phyloP scores from a whole-genome alignment of 345 rosid species.

The Pugionium dolabratum region DNA sequence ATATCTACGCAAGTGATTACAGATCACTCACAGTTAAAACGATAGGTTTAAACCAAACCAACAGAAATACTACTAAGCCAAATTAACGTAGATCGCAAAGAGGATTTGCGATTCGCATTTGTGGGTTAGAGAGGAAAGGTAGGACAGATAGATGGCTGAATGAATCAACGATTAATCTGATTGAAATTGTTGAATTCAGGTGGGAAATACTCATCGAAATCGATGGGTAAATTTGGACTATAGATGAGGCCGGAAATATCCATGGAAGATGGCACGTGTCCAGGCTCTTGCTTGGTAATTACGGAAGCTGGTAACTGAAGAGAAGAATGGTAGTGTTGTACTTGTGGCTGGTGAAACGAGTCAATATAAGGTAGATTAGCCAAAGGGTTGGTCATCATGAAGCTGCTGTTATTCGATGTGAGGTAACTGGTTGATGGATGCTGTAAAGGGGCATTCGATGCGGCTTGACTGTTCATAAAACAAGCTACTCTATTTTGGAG shows the following conservation, averaged over 20 bases:
- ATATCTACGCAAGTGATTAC: no score
- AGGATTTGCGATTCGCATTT: background rate
- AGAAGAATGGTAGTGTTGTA: background rate
- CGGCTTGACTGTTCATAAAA: background rate
- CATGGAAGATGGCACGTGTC: background rate
- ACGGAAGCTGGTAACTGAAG: slow-evolving; percentile 4
- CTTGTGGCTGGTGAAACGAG: background rate
- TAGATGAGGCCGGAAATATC: slow-evolving; percentile 7
- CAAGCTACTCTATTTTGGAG: background rate
- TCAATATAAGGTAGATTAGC: background rate
- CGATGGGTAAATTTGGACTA: background rate
- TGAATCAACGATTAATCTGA: background rate
- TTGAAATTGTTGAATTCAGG: background rate
- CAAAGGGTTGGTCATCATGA: slow-evolving; percentile 3
- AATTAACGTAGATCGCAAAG: background rate
- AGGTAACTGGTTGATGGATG: slow-evolving; percentile 7
- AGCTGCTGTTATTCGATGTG: background rate
- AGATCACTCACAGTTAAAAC: no score
- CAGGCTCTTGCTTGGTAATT: slow-evolving; percentile 4
- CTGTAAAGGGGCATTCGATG: background rate
- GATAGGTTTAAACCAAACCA: no score
- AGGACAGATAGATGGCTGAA: slow-evolving; percentile 3
- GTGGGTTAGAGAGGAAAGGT: background rate
- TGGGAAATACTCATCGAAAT: background rate
- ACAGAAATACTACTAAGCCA: no score